Conservation (phyloP, 1,139 yeast species). For the Yamadazyma conglobata region DNA sequence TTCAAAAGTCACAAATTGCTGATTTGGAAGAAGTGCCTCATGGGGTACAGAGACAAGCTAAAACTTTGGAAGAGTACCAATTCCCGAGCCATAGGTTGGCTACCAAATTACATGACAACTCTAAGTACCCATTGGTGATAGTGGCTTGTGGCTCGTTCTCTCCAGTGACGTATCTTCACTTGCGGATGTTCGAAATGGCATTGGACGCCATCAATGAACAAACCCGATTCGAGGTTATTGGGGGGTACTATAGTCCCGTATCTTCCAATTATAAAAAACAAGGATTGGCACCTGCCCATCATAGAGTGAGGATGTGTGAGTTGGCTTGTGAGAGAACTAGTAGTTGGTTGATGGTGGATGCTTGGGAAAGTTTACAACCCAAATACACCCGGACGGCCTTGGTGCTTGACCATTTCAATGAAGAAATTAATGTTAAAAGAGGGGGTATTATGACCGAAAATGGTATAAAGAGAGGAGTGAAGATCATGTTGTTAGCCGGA, state of each 20-base stretch:
- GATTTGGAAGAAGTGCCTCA: constrained; percentile 96
- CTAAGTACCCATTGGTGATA: constrained; percentile 83
- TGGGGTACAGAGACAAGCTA: constrained; percentile 86
- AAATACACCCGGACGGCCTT: constrained; percentile 91
- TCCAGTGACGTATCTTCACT: constrained; percentile 89
- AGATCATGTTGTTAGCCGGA: constrained; percentile 94
- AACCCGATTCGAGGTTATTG: constrained; percentile 90
- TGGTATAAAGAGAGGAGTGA: constrained; percentile 81
- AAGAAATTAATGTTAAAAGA: constrained; percentile 85
- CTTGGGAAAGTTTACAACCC: constrained; percentile 96
- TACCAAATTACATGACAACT: constrained; percentile 63
- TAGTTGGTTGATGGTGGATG: constrained; percentile 98
- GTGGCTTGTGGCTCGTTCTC: constrained; percentile 98
- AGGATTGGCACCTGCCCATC: constrained; percentile 84
- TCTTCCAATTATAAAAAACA: constrained; percentile 90
- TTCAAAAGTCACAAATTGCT: constrained; percentile 72
- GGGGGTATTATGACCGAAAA: constrained; percentile 78
- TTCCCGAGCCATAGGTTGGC: constrained; percentile 89
- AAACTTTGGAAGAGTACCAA: constrained; percentile 56
- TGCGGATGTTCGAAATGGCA: constrained; percentile 99
- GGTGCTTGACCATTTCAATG: constrained; percentile 93
- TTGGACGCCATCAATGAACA: constrained; percentile 90
- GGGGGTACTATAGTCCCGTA: constrained; percentile 98
- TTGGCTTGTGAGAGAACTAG: constrained; percentile 96
- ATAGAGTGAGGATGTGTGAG: constrained; percentile 97